These are phyloP conservation scores for Aspergillus texensis DNA, from an alignment of 2,329 filamentous ascomycete genomes.

Conservation along the genomic window DNA sequence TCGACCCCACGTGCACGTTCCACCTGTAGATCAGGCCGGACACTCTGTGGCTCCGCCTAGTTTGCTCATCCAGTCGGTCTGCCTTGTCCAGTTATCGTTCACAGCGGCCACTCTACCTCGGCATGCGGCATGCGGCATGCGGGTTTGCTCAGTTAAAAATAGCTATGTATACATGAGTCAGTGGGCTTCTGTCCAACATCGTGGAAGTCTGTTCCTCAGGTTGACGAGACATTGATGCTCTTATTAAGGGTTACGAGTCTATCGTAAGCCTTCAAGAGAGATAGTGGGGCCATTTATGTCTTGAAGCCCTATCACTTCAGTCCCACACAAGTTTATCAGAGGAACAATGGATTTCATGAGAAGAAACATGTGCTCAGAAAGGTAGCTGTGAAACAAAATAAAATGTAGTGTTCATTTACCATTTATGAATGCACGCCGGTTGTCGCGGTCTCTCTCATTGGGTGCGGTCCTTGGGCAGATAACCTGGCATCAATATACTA, in stretches of 20 bases:
- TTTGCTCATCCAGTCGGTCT: neutral
- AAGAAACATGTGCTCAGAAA: neutral
- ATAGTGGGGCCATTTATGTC: neutral
- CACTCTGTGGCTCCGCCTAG: neutral
- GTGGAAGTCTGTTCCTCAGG: neutral
- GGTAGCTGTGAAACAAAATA: neutral
- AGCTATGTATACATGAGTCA: neutral
- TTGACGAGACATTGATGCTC: neutral
- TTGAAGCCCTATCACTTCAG: neutral
- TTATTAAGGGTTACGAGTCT: neutral
- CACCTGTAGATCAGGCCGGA: neutral
- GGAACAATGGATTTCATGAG: neutral
- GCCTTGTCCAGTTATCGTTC: neutral
- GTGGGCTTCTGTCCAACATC: neutral
- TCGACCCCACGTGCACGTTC: neutral
- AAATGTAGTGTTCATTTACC: neutral
- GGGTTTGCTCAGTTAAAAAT: neutral
- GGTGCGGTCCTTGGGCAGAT: neutral
- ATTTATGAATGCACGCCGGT: neutral
- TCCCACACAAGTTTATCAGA: neutral
- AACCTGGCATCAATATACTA: neutral
- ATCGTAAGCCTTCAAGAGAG: too few species aligned
- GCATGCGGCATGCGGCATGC: neutral
- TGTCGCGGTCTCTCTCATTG: neutral
- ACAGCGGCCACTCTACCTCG: neutral